Conservation (phyloP, 345 rosid species). For the Melaleuca quinquenervia region DNA sequence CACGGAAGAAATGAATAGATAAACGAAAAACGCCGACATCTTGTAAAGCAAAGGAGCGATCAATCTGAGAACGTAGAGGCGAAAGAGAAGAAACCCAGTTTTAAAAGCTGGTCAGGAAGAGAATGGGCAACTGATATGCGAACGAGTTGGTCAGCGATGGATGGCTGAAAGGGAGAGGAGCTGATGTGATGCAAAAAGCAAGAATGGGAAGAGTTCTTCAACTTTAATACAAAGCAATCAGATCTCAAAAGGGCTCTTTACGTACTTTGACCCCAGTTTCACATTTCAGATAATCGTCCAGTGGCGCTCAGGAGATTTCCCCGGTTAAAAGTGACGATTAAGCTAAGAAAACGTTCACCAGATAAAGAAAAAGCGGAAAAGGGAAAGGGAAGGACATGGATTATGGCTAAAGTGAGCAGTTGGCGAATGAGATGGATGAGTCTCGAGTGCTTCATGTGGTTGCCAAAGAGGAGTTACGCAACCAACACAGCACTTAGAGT, state of each 20-base stretch:
- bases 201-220: slow-evolving; percentile 2
- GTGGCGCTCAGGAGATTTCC: not conserved
- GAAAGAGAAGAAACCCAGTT: not conserved
- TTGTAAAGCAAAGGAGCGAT: not conserved
- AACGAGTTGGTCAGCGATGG: not conserved
- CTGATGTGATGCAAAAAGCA: not conserved
- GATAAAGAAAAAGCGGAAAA: not conserved
- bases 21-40: not conserved
- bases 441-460: not conserved
- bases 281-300: not conserved
- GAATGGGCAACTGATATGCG: not conserved
- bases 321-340: not conserved
- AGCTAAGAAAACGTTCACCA: not conserved
- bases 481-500: not conserved
- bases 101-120: not conserved
- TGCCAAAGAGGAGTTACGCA: not conserved
- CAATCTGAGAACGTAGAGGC: not conserved
- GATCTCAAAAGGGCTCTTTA: not conserved
- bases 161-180: not conserved
- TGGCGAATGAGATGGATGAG: not conserved
- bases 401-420: not conserved
- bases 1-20: slow-evolving; percentile 1
- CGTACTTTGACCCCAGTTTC: not conserved
- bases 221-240: slow-evolving; percentile 30
- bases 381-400: not conserved